Evolutionary conservation across 768 basidiomycete genomes (phyloP).

Genomic region (Agrocybe chaxingu): DNA sequence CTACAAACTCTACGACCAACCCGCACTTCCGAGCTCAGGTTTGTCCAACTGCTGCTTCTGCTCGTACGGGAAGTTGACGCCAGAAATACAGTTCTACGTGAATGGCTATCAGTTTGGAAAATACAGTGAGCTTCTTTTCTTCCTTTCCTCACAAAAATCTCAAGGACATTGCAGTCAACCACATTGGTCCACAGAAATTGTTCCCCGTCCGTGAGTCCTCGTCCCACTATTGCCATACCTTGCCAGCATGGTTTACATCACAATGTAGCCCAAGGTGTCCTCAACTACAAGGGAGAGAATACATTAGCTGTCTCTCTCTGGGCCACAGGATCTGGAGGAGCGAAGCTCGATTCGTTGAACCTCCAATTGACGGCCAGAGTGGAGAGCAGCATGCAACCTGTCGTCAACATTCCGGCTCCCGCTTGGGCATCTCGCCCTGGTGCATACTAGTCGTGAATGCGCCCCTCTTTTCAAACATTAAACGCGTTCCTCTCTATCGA

Average conservation of each 20-base stretch:
- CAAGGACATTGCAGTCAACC: constrained; percentile 27
- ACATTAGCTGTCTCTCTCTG: constrained; percentile 48
- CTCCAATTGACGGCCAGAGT: constrained; percentile 35
- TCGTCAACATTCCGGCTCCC: constrained; percentile 32
- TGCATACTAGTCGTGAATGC: constrained; percentile 22
- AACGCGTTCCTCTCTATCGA: too few species aligned
- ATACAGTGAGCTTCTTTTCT: constrained; percentile 28
- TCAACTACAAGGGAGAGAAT: constrained; percentile 45
- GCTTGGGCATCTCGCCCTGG: constrained; percentile 28
- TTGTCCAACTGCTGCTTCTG: background rate
- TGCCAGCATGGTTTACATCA: constrained; percentile 37
- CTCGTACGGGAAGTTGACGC: background rate
- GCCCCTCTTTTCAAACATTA: too few species aligned
- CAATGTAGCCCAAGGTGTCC: constrained; percentile 42
- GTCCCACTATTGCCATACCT: background rate
- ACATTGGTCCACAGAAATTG: constrained; percentile 37
- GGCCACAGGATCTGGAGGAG: constrained; percentile 38
- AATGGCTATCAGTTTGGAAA: constrained; percentile 45
- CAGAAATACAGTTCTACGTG: constrained; percentile 30
- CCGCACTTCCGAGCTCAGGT: constrained; percentile 42
- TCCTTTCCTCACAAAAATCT: background rate
- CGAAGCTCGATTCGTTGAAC: constrained; percentile 34
- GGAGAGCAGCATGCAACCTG: constrained; percentile 30
- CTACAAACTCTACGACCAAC: constrained; percentile 42
- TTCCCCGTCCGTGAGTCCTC: constrained; percentile 40